These are phyloP conservation scores for Phytopythium kandeliae DNA, from an alignment of 352 stramenopile species.

Conservation along the genomic window DNA sequence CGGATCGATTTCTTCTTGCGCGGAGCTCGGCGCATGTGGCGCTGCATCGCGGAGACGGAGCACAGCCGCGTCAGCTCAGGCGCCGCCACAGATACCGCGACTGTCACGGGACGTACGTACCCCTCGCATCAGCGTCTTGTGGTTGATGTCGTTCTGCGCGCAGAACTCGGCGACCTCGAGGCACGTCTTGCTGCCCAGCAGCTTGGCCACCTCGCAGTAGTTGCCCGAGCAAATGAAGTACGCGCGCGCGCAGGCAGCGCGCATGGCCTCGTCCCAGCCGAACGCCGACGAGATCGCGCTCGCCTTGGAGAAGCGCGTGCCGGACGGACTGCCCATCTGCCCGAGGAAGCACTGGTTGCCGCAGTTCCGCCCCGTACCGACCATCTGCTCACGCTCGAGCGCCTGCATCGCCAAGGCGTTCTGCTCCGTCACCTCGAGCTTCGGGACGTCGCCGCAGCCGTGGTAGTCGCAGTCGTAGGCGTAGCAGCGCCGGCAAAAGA, in stretches of 20 bases:
- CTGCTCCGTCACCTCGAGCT: constrained; percentile 56
- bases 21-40: constrained; percentile 24
- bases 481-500: constrained; percentile 80
- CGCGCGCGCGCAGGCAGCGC: constrained; percentile 42
- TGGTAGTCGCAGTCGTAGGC: constrained; percentile 86
- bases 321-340: constrained; percentile 19
- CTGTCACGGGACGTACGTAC: constrained; percentile 22
- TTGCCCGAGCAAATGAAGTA: constrained; percentile 72
- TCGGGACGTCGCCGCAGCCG: constrained; percentile 43
- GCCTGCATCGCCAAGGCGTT: constrained; percentile 44
- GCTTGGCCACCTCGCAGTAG: constrained; percentile 69
- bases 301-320: constrained; percentile 35
- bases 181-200: constrained; percentile 65
- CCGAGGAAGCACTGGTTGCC: constrained; percentile 73
- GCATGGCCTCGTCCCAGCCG: constrained; percentile 37
- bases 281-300: constrained; percentile 41
- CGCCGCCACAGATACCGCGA: no score
- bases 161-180: constrained; percentile 72
- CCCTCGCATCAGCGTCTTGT: constrained; percentile 38
- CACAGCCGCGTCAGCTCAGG: constrained; percentile 1
- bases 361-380: constrained; percentile 62
- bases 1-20: constrained; percentile 56
- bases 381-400: constrained; percentile 31
- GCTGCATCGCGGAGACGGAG: constrained; percentile 1
- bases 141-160: constrained; percentile 59